Evolutionary conservation across 2,329 filamentous ascomycete genomes (phyloP).

Genomic region (Penicillium sp.): DNA sequence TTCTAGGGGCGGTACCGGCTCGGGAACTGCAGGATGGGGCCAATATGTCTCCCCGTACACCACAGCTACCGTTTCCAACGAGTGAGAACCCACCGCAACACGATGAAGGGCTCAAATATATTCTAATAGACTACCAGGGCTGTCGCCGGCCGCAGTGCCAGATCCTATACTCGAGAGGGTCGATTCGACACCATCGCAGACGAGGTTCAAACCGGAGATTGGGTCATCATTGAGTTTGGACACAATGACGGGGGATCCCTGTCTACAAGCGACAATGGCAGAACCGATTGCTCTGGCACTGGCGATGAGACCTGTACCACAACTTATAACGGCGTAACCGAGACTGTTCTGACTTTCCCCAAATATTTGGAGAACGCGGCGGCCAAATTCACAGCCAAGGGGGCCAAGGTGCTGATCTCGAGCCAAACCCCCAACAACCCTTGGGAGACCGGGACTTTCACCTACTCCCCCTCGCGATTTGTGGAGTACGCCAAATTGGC

Average conservation of each 20-base stretch:
- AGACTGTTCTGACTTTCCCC: slow-evolving; percentile 65
- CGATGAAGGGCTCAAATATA: too few species aligned
- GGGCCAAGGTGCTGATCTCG: slow-evolving; percentile 64
- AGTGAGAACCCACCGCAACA: too few species aligned
- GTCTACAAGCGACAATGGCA: slow-evolving; percentile 61
- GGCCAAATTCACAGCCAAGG: slow-evolving; percentile 58
- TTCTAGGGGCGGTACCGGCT: slow-evolving; percentile 24
- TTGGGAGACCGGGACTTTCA: slow-evolving; percentile 62
- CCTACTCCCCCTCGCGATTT: slow-evolving; percentile 57
- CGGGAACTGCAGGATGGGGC: slow-evolving; percentile 62
- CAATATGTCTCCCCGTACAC: slow-evolving; percentile 60
- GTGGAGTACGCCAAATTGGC: slow-evolving; percentile 59
- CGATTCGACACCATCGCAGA: slow-evolving; percentile 64
- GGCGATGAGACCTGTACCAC: slow-evolving; percentile 60
- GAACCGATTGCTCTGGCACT: slow-evolving; percentile 62
- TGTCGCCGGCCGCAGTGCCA: slow-evolving; percentile 67
- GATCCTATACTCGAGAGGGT: slow-evolving; percentile 69
- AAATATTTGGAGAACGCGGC: slow-evolving; percentile 64
- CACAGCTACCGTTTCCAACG: slow-evolving; percentile 61
- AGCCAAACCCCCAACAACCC: slow-evolving; percentile 66
- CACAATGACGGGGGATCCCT: slow-evolving; percentile 72
- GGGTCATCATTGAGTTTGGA: slow-evolving; percentile 72
- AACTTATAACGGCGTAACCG: slow-evolving; percentile 54
- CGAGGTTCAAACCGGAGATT: slow-evolving; percentile 61
- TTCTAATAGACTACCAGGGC: too few species aligned